Conservation (phyloP, 163 green algal genomes). For the Chloromonas sp. region DNA sequence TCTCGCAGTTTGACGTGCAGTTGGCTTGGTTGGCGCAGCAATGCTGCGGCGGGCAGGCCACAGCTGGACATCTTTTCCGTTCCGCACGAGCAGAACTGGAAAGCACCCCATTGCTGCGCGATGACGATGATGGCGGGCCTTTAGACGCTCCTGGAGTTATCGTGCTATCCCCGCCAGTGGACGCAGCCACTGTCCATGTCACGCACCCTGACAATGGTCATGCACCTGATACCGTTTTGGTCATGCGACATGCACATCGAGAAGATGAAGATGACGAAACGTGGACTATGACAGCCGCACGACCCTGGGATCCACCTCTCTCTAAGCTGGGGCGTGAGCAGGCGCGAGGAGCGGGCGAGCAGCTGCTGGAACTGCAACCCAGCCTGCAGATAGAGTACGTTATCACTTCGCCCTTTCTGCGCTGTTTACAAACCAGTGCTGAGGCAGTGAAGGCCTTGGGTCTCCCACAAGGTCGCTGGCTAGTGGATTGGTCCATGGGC, state of each 20-base stretch:
- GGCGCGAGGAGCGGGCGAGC: conserved; percentile 12
- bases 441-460: conserved; percentile 26
- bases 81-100: not conserved
- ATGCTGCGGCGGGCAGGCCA: not conserved
- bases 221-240: conserved; percentile 2
- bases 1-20: not conserved
- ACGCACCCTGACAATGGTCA: not conserved
- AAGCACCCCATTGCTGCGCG: not conserved
- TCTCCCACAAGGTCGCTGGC: conserved; percentile 29
- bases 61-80: not conserved
- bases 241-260: conserved; percentile 24
- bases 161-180: not conserved
- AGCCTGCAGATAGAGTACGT: conserved; percentile 21
- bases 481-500: conserved; percentile 36
- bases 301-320: conserved; percentile 20
- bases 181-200: not conserved
- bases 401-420: conserved; percentile 32
- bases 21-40: not conserved
- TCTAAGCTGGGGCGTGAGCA: conserved; percentile 14
- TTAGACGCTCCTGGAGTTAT: not conserved
- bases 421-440: conserved; percentile 40
- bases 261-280: conserved; percentile 19
- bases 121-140: not conserved
- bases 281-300: conserved; percentile 7
- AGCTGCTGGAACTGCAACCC: conserved; percentile 3